Conservation (phyloP, 768 basidiomycete species). For the Tylopilus intermedius region DNA sequence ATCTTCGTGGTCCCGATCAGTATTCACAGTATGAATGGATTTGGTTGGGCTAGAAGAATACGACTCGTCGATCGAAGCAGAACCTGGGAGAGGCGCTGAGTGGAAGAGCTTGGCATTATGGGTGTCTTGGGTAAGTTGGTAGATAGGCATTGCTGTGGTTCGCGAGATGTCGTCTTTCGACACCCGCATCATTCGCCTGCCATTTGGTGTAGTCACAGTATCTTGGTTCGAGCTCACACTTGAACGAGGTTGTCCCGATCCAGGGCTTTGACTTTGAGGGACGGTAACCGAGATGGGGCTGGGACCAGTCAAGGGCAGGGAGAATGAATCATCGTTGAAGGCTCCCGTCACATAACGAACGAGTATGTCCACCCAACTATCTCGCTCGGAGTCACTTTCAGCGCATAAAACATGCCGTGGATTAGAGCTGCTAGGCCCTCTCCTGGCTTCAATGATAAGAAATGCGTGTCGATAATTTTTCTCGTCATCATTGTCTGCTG, state of each 20-base stretch:
- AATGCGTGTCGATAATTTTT: slow-evolving; percentile 97
- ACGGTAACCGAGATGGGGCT: slow-evolving; percentile 23
- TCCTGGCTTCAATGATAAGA: slow-evolving; percentile 88
- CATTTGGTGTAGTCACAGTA: slow-evolving; percentile 16
- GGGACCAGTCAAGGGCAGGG: slow-evolving; percentile 37
- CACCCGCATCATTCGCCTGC: slow-evolving; percentile 38
- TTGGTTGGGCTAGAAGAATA: slow-evolving; percentile 52
- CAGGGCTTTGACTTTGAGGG: slow-evolving; percentile 23
- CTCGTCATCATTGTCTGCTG: slow-evolving; percentile 64
- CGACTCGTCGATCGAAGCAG: slow-evolving; percentile 20
- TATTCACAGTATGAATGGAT: slow-evolving; percentile 43
- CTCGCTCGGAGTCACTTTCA: slow-evolving; percentile 89
- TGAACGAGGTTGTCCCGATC: slow-evolving; percentile 46
- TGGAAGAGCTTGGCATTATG: slow-evolving; percentile 59
- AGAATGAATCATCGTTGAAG: slow-evolving; percentile 67
- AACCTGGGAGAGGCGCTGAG: slow-evolving; percentile 24
- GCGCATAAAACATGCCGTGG: slow-evolving; percentile 93
- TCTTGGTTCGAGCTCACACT: slow-evolving; percentile 48
- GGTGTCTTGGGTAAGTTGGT: slow-evolving; percentile 51
- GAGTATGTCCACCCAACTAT: slow-evolving; percentile 91
- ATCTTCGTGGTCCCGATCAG: slow-evolving; percentile 28
- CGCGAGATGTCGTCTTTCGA: slow-evolving; percentile 60
- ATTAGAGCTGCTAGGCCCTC: slow-evolving; percentile 60
- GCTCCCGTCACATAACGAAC: slow-evolving; percentile 80
- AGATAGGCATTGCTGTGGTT: slow-evolving; percentile 40